Evolutionary conservation across 495 filamentous ascomycete species (phyloP).

Genomic region (Aspergillus campestris): DNA sequence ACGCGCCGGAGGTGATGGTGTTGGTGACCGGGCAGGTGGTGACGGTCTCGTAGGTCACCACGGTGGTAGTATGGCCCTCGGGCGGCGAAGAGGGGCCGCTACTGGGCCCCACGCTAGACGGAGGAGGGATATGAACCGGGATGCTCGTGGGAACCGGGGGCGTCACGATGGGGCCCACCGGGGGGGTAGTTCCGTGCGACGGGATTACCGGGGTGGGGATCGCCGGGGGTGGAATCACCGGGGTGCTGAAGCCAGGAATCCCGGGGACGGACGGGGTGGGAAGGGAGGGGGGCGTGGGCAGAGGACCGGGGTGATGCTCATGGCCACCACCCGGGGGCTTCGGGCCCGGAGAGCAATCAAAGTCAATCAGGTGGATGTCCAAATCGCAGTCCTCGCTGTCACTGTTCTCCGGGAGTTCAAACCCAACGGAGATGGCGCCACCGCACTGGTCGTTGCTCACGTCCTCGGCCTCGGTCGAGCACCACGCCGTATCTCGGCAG

Average conservation of each 20-base stretch:
- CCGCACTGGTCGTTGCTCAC: slow-evolving; percentile 83
- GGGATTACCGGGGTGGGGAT: slow-evolving; percentile 5
- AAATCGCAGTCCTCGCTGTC: slow-evolving; percentile 51
- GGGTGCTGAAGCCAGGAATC: slow-evolving; percentile 7
- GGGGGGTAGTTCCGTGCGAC: neutral
- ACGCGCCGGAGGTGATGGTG: slow-evolving; percentile 27
- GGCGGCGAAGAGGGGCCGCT: slow-evolving; percentile 1
- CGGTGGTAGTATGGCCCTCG: slow-evolving; percentile 11
- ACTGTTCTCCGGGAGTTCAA: slow-evolving; percentile 58
- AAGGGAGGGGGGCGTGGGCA: slow-evolving; percentile 8
- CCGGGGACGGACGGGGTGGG: slow-evolving; percentile 2
- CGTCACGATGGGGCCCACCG: too few species aligned
- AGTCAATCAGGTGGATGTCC: slow-evolving; percentile 68
- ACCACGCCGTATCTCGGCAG: slow-evolving; percentile 65
- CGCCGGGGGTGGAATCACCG: slow-evolving; percentile 7
- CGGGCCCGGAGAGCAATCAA: slow-evolving; percentile 59
- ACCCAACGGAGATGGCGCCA: slow-evolving; percentile 71
- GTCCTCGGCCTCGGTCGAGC: slow-evolving; percentile 53
- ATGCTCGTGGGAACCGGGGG: neutral
- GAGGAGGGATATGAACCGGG: neutral
- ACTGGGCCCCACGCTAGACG: too few species aligned
- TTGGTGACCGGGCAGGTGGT: slow-evolving; percentile 37
- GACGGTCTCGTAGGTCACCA: slow-evolving; percentile 29
- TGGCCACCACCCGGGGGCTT: slow-evolving; percentile 7
- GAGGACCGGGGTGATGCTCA: neutral